These are phyloP conservation scores for Hypsizygus marmoreus DNA, from an alignment of 768 basidiomycete genomes.

Conservation along the genomic window DNA sequence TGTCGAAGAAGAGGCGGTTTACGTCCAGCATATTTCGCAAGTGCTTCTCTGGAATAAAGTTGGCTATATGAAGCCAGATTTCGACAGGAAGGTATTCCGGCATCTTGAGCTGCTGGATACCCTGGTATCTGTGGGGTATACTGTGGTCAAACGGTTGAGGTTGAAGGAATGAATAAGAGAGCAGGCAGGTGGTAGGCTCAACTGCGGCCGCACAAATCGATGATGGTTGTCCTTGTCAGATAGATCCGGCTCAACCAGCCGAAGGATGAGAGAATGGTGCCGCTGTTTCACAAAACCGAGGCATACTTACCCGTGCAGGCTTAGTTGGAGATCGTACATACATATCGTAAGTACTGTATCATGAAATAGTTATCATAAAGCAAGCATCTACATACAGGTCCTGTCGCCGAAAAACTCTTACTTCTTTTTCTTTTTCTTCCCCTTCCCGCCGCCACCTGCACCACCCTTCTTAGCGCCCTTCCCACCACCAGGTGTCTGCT, in stretches of 20 bases:
- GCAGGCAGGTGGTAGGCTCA: no score
- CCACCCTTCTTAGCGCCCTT: constrained; percentile 12
- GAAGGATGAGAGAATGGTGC: no score
- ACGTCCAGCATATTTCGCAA: constrained; percentile 27
- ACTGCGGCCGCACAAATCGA: no score
- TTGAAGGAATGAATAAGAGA: not conserved
- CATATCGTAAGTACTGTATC: not conserved
- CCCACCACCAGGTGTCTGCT: constrained; percentile 12
- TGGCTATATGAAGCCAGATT: constrained; percentile 32
- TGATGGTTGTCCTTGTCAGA: no score
- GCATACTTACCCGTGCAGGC: no score
- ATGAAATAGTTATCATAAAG: not conserved
- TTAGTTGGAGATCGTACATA: no score
- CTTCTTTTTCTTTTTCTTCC: constrained; percentile 25
- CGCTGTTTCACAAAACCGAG: no score
- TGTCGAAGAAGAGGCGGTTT: constrained; percentile 33
- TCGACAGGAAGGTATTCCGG: constrained; percentile 30
- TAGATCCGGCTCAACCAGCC: no score
- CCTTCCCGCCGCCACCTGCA: constrained; percentile 8
- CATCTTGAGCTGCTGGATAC: no score
- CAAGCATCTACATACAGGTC: not conserved
- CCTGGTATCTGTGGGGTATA: no score
- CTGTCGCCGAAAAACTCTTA: constrained; percentile 14
- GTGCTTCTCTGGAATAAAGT: constrained; percentile 28
- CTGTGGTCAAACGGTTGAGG: not conserved